Conservation (phyloP, 2,329 filamentous ascomycete species). For the Endoconidiophora laricicola region DNA sequence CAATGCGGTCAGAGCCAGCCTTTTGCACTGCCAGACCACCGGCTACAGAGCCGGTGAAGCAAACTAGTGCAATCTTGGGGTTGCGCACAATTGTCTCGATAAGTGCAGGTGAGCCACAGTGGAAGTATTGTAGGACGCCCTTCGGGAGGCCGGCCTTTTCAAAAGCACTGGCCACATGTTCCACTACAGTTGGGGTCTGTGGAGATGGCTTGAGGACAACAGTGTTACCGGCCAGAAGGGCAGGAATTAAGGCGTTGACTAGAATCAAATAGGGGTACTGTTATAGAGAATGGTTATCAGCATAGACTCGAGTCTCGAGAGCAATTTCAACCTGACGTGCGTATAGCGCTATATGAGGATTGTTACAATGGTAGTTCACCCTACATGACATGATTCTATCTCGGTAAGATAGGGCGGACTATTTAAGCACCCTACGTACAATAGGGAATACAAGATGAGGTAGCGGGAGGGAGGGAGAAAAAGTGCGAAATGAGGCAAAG, state of each 20-base stretch:
- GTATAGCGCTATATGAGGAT: too few species aligned
- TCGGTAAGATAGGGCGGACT: too few species aligned
- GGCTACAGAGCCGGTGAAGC: slow-evolving; percentile 86
- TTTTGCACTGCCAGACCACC: slow-evolving; percentile 75
- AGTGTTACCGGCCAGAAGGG: slow-evolving; percentile 76
- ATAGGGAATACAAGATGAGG: too few species aligned
- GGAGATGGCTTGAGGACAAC: slow-evolving; percentile 91
- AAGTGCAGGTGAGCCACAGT: slow-evolving; percentile 61
- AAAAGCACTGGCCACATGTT: slow-evolving; percentile 67
- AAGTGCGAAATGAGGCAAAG: background rate
- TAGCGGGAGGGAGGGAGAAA: background rate
- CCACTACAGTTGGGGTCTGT: slow-evolving; percentile 81
- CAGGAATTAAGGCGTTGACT: slow-evolving; percentile 81
- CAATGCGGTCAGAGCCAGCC: slow-evolving; percentile 67
- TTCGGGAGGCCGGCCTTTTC: slow-evolving; percentile 62
- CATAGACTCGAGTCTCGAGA: too few species aligned
- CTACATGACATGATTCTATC: too few species aligned
- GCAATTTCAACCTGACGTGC: too few species aligned
- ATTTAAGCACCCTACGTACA: too few species aligned
- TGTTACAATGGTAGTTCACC: too few species aligned
- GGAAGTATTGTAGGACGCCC: slow-evolving; percentile 81
- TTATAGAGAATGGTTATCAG: background rate
- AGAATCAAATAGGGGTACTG: slow-evolving; percentile 91
- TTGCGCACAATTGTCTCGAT: slow-evolving; percentile 67
- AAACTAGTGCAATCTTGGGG: slow-evolving; percentile 62